Conservation (phyloP, 1,284 basidiomycete genomes). For the Butyriboletus appendiculatus region DNA sequence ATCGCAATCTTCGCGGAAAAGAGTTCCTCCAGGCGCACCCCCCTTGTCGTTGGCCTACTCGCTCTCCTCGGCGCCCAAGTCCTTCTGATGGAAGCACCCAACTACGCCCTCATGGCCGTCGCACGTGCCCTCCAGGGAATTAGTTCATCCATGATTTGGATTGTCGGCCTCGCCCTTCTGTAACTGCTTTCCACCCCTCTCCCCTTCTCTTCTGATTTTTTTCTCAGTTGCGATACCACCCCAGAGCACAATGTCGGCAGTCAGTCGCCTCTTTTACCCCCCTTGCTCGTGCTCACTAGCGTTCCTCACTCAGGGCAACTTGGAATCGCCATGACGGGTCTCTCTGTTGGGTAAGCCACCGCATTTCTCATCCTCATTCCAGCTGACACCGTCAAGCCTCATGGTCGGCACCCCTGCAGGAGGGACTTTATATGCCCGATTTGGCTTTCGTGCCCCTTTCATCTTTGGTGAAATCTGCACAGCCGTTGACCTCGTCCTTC, state of each 20-base stretch:
- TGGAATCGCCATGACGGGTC: constrained; percentile 70
- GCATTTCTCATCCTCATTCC: neutral
- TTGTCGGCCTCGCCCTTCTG: constrained; percentile 72
- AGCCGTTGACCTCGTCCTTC: constrained; percentile 60
- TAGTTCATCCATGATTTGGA: constrained; percentile 76
- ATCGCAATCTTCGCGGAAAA: constrained; percentile 69
- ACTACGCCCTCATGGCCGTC: constrained; percentile 70
- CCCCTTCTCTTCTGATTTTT: constrained; percentile 5
- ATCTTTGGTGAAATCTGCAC: constrained; percentile 67
- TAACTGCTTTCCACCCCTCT: constrained; percentile 35
- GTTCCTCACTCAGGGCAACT: constrained; percentile 53
- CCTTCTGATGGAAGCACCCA: constrained; percentile 76
- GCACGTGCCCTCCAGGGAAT: constrained; percentile 74
- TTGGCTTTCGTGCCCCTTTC: constrained; percentile 77
- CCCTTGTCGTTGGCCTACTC: constrained; percentile 60
- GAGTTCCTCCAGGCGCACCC: constrained; percentile 53
- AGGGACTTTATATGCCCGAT: constrained; percentile 62
- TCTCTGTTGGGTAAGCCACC: constrained; percentile 58
- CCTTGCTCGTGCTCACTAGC: constrained; percentile 9
- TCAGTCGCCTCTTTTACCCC: constrained; percentile 38
- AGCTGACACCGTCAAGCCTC: constrained; percentile 30
- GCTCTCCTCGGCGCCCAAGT: constrained; percentile 61
- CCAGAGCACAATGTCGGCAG: constrained; percentile 60
- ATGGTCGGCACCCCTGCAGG: constrained; percentile 70
- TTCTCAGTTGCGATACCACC: constrained; percentile 64